These are phyloP conservation scores for Dimargaris xerosporica DNA, from an alignment of 192 early-diverging fungal species.

Conservation along the genomic window DNA sequence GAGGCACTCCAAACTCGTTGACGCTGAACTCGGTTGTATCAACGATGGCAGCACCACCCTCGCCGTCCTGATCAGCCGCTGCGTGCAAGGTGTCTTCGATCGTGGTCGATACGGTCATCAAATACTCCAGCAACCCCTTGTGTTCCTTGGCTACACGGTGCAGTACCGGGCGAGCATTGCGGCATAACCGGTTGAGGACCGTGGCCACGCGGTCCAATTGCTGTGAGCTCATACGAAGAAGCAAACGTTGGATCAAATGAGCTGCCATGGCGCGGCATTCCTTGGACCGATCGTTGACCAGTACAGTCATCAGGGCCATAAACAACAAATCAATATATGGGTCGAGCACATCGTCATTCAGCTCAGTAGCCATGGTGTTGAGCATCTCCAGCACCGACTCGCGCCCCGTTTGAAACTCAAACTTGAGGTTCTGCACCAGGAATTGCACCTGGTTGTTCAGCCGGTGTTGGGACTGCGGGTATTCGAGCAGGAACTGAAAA, in stretches of 20 bases:
- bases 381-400: slow-evolving; percentile 81
- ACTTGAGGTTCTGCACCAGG: slow-evolving; percentile 78
- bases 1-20: no score
- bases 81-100: no score
- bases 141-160: slow-evolving; percentile 1
- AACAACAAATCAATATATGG: slow-evolving; percentile 73
- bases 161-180: neutral
- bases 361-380: slow-evolving; percentile 59
- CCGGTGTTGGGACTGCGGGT: slow-evolving; percentile 75
- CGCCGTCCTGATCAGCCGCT: no score
- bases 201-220: neutral
- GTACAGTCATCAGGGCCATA: slow-evolving; percentile 61
- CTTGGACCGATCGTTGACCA: slow-evolving; percentile 84
- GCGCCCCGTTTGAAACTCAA: slow-evolving; percentile 84
- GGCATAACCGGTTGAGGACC: neutral
- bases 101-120: no score
- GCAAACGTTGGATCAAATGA: slow-evolving; percentile 48
- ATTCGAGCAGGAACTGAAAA: slow-evolving; percentile 88
- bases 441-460: slow-evolving; percentile 75
- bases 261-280: slow-evolving; percentile 86
- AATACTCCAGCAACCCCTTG: neutral
- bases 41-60: no score
- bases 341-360: slow-evolving; percentile 58
- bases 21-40: no score
- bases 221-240: neutral